phyloP scores from a whole-genome alignment of 805 yeast genomes.

The Scheffersomyces ergatensis region DNA sequence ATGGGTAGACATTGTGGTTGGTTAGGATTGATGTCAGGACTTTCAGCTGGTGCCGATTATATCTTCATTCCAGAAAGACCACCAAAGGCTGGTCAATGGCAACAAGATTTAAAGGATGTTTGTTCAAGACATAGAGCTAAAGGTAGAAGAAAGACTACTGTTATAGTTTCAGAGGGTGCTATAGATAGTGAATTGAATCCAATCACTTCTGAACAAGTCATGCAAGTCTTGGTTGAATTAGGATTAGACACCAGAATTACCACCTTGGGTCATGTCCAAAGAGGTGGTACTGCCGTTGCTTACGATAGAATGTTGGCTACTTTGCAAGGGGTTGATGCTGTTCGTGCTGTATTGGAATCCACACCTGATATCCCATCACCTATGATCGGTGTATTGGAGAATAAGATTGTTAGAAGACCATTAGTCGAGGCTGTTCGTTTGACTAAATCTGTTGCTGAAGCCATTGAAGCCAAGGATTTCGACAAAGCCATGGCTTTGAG shows the following conservation, averaged over 20 bases:
- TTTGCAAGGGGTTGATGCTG: conserved; percentile 80
- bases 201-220: conserved; percentile 63
- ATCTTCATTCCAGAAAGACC: conserved; percentile 81
- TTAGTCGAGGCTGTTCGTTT: conserved; percentile 70
- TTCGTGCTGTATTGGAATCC: conserved; percentile 65
- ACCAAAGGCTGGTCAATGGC: conserved; percentile 62
- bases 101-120: conserved; percentile 62
- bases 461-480: conserved; percentile 64
- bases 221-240: conserved; percentile 59
- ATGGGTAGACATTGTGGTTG: conserved; percentile 93
- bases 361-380: conserved; percentile 77
- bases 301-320: conserved; percentile 72
- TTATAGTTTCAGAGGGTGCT: conserved; percentile 85
- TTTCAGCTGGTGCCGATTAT: conserved; percentile 77
- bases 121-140: conserved; percentile 61
- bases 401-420: conserved; percentile 65
- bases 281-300: conserved; percentile 83
- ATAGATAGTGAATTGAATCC: conserved; percentile 66
- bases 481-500: conserved; percentile 68
- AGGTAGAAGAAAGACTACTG: conserved; percentile 78
- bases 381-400: conserved; percentile 71
- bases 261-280: conserved; percentile 75
- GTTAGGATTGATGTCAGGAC: conserved; percentile 80
- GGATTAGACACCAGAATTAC: conserved; percentile 79
- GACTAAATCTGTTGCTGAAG: conserved; percentile 70